A percentile compares a stretch with the other conserved stretches of the same genome.
Evolutionary conservation across 1,284 basidiomycete species (phyloP).

Genomic region (Marasmius sp.): DNA sequence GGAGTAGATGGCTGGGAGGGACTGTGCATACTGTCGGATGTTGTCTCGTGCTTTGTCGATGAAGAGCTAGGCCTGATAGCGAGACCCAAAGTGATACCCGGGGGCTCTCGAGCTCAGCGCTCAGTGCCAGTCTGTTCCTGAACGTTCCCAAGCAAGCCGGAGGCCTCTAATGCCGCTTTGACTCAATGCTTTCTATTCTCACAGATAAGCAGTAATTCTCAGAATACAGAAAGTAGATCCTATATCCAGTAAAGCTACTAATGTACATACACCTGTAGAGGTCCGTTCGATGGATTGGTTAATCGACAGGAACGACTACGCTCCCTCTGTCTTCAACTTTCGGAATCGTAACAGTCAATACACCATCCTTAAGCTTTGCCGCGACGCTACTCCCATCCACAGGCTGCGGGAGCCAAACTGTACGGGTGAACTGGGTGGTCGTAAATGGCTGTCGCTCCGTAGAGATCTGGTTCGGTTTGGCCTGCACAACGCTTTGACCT

Average conservation of each 20-base stretch:
- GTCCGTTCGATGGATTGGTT: constrained; percentile 5
- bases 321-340: constrained; percentile 59
- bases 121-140: too few species aligned
- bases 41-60: background rate
- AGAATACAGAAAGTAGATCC: background rate
- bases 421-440: constrained; percentile 60
- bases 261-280: background rate
- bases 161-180: too few species aligned
- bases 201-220: too few species aligned
- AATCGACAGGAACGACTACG: constrained; percentile 39
- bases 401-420: constrained; percentile 66
- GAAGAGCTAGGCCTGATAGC: too few species aligned
- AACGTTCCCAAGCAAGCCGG: too few species aligned
- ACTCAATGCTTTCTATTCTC: too few species aligned
- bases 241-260: background rate
- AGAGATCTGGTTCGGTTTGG: constrained; percentile 48
- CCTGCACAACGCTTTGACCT: constrained; percentile 19
- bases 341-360: constrained; percentile 62
- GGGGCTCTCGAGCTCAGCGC: too few species aligned
- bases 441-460: constrained; percentile 59
- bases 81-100: too few species aligned
- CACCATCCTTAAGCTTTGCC: constrained; percentile 68
- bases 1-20: constrained; percentile 1
- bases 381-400: constrained; percentile 58
- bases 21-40: background rate